Percentiles rank a stretch among this genome's conserved stretches.
phyloP scores from a whole-genome alignment of 2,329 filamentous ascomycete species.

The Cryphonectria japonica region DNA sequence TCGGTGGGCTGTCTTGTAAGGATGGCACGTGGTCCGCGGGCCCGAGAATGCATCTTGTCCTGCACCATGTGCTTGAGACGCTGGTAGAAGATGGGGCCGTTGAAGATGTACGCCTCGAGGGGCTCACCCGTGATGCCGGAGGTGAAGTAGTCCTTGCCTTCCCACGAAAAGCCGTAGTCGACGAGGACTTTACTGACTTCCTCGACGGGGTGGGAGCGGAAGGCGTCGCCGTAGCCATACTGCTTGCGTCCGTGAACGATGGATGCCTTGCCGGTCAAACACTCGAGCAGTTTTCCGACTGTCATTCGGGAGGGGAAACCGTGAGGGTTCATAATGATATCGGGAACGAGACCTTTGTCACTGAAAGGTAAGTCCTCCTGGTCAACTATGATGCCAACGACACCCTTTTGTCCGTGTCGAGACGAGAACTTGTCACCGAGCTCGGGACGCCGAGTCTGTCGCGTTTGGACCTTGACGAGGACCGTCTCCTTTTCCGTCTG shows the following conservation, averaged over 20 bases:
- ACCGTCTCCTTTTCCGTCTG: slow-evolving; percentile 84
- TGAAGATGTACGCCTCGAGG: slow-evolving; percentile 95
- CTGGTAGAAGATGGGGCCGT: slow-evolving; percentile 98
- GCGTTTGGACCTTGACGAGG: slow-evolving; percentile 90
- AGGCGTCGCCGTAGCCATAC: slow-evolving; percentile 79
- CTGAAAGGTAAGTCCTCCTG: slow-evolving; percentile 97
- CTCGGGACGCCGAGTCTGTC: slow-evolving; percentile 94
- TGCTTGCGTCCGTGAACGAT: slow-evolving; percentile 83
- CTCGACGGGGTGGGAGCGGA: slow-evolving; percentile 84
- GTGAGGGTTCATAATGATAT: slow-evolving; percentile 99
- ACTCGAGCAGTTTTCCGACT: slow-evolving; percentile 95
- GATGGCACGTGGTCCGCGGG: slow-evolving; percentile 86
- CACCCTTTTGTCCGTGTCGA: slow-evolving; percentile 96
- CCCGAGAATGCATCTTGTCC: slow-evolving; percentile 98
- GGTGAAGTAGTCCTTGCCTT: slow-evolving; percentile 96
- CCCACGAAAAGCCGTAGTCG: slow-evolving; percentile 90
- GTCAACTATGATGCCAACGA: slow-evolving; percentile 93
- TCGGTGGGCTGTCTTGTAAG: slow-evolving; percentile 95
- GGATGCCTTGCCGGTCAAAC: slow-evolving; percentile 91
- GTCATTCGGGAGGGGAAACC: slow-evolving; percentile 99
- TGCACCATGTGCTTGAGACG: slow-evolving; percentile 99
- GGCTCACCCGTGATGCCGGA: slow-evolving; percentile 93
- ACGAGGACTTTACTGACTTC: slow-evolving; percentile 88
- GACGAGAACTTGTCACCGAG: slow-evolving; percentile 99
- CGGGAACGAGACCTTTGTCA: slow-evolving; percentile 86